Base-by-base conservation (phyloP, 192 early-diverging fungal genomes). In the Spizellomyces sp. region DNA sequence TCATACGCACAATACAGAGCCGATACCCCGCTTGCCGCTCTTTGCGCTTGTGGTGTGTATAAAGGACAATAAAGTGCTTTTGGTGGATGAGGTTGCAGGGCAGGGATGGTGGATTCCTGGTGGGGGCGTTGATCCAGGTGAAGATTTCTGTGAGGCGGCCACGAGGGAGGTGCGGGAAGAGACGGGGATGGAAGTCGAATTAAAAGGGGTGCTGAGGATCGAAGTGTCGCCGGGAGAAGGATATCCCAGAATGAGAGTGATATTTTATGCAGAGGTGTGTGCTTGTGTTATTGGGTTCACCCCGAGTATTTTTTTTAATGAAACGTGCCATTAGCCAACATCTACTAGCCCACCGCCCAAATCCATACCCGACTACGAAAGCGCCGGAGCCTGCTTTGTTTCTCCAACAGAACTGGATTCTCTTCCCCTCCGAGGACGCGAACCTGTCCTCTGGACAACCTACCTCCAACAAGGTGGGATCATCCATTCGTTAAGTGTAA, bases 181-280 rank as follows among this genome's bases (percentile, higher is more conserved):
- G 52, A 64, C 75, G 22, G 75, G 75, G 15, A 67, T 76, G n/a
- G 61, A 46, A 12, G 50, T 76, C 15, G 47, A 70, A 10, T 14
- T 76, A 19, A 76, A 76, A 43, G 75, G 75, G 14, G 47, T 76
- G 42, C 42, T 76, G 22, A 22, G 75, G 21, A 10, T 78, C n/a
- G 75, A 76, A 48, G 78, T 77, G 44, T 70, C 68, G 41, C 59
- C 59, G 2, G 22, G 27, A 19, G 41, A 79, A 3, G 63, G 75
- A 12, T 78, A 45, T 2, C 63, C 73, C 1, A 8, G 75, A 27
- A 10, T 76, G 19, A 27, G 75, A 9, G 76, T 78, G 9, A 79
- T 76, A 0, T 76, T 76, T 46, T 76, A 76, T 72, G 75, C 76
- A 21, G 75, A 76, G 75, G 75, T 76, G 73, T 21, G 69, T 66